Evolutionary conservation across 805 yeast genomes (phyloP).

Genomic region (Schwanniomyces yamadae): DNA sequence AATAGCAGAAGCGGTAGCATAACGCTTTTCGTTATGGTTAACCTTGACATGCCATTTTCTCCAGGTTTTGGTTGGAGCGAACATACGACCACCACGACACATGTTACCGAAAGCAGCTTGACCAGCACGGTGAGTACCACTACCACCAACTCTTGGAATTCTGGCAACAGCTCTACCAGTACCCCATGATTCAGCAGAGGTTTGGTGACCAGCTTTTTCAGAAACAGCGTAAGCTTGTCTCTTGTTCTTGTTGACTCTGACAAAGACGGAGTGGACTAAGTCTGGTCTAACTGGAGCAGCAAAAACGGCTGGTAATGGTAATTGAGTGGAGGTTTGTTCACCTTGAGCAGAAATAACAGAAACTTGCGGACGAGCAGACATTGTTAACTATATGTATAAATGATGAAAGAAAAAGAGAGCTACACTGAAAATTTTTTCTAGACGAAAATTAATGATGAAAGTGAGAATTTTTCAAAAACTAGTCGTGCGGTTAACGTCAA

Average conservation of each 20-base stretch:
- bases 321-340: conserved; percentile 76
- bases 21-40: conserved; percentile 99
- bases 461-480: neutral
- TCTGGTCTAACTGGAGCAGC: conserved; percentile 99
- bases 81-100: conserved; percentile 99
- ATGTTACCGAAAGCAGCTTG: conserved; percentile 99
- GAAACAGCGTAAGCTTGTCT: conserved; percentile 99
- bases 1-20: conserved; percentile 99
- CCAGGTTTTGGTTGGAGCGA: conserved; percentile 99
- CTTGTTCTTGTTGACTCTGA: conserved; percentile 99
- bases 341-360: conserved; percentile 89
- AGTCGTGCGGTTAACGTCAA: neutral
- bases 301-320: conserved; percentile 98
- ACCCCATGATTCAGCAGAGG: conserved; percentile 99
- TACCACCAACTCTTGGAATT: conserved; percentile 99
- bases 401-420: conserved; percentile 19
- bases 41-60: conserved; percentile 99
- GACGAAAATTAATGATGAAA: neutral
- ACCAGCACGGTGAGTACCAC: conserved; percentile 99
- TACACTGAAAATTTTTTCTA: conserved; percentile 7
- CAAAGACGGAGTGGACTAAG: conserved; percentile 97
- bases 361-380: conserved; percentile 89
- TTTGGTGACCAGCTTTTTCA: conserved; percentile 99
- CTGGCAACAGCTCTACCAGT: conserved; percentile 99
- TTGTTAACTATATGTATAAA: conserved; percentile 18